phyloP scores from a whole-genome alignment of 139 green algal species.

The Volvox africanus region DNA sequence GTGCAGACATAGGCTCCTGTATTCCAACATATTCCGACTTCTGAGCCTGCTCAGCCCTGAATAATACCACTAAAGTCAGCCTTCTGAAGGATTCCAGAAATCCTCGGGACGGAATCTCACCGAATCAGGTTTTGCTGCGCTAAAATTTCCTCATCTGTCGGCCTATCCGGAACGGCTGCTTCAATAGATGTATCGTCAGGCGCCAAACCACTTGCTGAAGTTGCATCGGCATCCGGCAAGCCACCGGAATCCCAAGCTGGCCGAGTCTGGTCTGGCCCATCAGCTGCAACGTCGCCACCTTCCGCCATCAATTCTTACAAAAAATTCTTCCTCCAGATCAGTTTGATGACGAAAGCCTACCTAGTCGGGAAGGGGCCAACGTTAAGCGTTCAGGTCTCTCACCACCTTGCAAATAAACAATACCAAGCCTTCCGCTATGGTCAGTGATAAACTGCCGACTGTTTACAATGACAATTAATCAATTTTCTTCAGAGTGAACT shows the following conservation, averaged over 20 bases:
- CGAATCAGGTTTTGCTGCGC: conserved; percentile 40
- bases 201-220: not conserved
- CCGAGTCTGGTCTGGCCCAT: conserved; percentile 1
- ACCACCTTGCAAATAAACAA: not conserved
- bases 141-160: conserved; percentile 32
- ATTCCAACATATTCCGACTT: conserved; percentile 67
- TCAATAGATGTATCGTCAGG: not conserved
- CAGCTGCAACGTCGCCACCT: not conserved
- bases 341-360: too few relatives aligned
- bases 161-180: not conserved
- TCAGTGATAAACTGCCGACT: not conserved
- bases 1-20: conserved; percentile 53
- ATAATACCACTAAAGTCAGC: not conserved
- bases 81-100: too few relatives aligned
- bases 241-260: conserved; percentile 19
- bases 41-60: conserved; percentile 20
- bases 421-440: not conserved
- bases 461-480: not conserved
- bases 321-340: too few relatives aligned
- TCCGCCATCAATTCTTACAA: not conserved
- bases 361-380: too few relatives aligned
- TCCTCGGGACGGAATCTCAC: not conserved
- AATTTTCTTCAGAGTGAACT: too few relatives aligned
- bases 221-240: not conserved
- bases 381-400: too few relatives aligned